A percentile compares a stretch with the other conserved stretches of the same genome.
Conservation (phyloP, 805 yeast genomes). For the Pichia scutulata region DNA sequence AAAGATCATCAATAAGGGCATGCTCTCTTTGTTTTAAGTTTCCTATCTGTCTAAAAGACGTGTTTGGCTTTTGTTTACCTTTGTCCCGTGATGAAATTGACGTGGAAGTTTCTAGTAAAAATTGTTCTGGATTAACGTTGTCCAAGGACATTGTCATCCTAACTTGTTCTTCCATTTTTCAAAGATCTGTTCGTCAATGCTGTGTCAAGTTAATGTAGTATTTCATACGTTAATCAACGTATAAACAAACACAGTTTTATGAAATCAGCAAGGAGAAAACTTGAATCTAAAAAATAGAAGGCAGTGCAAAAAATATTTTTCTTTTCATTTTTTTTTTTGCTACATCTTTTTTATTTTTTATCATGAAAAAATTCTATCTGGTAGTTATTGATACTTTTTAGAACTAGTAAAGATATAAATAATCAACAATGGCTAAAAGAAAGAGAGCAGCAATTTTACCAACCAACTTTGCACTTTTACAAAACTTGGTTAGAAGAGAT, state of each 20-base stretch:
- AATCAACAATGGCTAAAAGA: conserved; percentile 60
- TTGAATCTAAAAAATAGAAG: background rate
- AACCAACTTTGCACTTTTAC: conserved; percentile 82
- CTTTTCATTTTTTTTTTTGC: conserved; percentile 3
- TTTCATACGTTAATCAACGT: no score
- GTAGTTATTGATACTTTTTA: background rate
- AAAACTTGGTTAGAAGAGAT: conserved; percentile 88
- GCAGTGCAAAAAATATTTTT: background rate
- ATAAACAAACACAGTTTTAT: background rate
- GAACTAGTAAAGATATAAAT: background rate
- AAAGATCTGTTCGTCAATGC: no score
- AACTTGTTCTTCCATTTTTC: background rate
- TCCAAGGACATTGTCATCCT: background rate
- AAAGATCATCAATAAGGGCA: conserved; percentile 58
- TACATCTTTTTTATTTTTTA: background rate
- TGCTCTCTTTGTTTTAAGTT: conserved; percentile 57
- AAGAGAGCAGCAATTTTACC: conserved; percentile 92
- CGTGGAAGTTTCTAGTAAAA: background rate
- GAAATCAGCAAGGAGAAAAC: background rate
- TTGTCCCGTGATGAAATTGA: background rate
- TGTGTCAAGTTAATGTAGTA: no score
- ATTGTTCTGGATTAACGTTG: background rate
- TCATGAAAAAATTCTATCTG: background rate
- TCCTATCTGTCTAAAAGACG: background rate
- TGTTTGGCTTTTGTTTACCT: background rate